phyloP scores from a whole-genome alignment of 2,329 filamentous ascomycete genomes.

The Penicillium sp. region DNA sequence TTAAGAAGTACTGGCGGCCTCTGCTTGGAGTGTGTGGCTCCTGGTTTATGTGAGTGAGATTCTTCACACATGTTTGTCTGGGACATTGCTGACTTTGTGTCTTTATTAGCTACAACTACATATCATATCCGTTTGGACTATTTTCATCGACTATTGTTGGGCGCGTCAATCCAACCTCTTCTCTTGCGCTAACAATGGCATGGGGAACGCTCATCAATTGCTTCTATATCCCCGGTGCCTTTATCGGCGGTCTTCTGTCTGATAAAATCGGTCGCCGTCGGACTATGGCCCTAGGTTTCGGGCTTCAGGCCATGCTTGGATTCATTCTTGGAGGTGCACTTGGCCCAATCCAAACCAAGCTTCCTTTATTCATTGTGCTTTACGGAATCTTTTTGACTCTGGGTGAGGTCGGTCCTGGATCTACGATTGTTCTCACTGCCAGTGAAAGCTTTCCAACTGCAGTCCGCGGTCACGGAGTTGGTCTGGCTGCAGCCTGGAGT shows the following conservation, averaged over 20 bases:
- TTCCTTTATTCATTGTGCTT: constrained; percentile 54
- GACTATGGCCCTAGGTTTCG: constrained; percentile 55
- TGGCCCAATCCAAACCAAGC: constrained; percentile 47
- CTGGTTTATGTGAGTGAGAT: constrained; percentile 45
- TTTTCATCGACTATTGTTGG: constrained; percentile 57
- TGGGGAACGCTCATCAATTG: constrained; percentile 54
- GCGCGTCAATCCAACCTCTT: constrained; percentile 45
- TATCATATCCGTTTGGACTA: constrained; percentile 57
- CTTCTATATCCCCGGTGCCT: constrained; percentile 53
- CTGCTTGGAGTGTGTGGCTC: constrained; percentile 50
- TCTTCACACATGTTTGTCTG: too few species aligned
- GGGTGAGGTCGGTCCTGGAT: constrained; percentile 54
- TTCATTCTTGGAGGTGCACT: constrained; percentile 54
- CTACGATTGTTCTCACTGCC: constrained; percentile 38
- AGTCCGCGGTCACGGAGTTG: constrained; percentile 53
- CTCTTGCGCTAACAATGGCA: constrained; percentile 43
- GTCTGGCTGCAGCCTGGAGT: constrained; percentile 50
- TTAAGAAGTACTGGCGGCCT: constrained; percentile 54
- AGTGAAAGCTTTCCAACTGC: constrained; percentile 55
- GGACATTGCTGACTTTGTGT: background rate
- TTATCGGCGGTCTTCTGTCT: constrained; percentile 50
- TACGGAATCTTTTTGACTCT: constrained; percentile 54
- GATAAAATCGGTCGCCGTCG: constrained; percentile 53
- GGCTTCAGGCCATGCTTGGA: constrained; percentile 47
- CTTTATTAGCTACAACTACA: constrained; percentile 52